A percentile compares a stretch with the other conserved stretches of the same genome.
phyloP scores from a whole-genome alignment of 208 protist species.

The Acanthamoeba healyi region DNA sequence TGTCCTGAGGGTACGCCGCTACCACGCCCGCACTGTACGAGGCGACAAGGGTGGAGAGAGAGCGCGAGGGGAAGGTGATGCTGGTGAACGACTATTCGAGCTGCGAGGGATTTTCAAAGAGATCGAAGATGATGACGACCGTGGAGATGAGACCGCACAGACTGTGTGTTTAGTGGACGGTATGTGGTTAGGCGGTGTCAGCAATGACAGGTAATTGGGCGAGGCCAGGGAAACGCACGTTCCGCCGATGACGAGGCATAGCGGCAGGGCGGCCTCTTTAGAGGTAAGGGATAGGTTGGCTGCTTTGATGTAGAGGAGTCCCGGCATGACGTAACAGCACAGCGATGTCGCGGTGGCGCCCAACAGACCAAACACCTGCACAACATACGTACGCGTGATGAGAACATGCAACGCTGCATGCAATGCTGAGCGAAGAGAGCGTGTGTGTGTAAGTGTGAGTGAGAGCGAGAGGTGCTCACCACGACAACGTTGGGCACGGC shows the following conservation, averaged over 20 bases:
- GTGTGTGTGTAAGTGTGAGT: too few relatives aligned
- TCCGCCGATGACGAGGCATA: neutral
- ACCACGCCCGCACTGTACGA: too few relatives aligned
- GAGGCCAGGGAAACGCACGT: neutral
- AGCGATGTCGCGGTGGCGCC: slow-evolving; percentile 32
- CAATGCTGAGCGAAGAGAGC: neutral
- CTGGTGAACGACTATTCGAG: too few relatives aligned
- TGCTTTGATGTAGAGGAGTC: slow-evolving; percentile 29
- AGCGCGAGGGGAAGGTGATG: too few relatives aligned
- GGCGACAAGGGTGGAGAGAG: too few relatives aligned
- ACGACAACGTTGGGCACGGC: slow-evolving; percentile 45
- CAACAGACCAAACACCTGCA: slow-evolving; percentile 52
- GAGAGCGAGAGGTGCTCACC: too few relatives aligned
- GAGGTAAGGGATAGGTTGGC: neutral
- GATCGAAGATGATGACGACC: slow-evolving; percentile 17
- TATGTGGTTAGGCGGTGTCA: too few relatives aligned
- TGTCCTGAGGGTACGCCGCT: too few relatives aligned
- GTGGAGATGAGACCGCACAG: slow-evolving; percentile 12
- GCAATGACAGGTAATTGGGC: neutral
- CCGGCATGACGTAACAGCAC: slow-evolving; percentile 55
- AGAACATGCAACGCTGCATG: neutral
- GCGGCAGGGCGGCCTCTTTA: neutral
- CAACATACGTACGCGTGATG: too few relatives aligned
- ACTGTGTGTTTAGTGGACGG: too few relatives aligned
- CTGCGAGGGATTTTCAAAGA: neutral